These are phyloP conservation scores for Rhizopogon vinicolor DNA, from an alignment of 768 basidiomycete species.

Conservation along the genomic window DNA sequence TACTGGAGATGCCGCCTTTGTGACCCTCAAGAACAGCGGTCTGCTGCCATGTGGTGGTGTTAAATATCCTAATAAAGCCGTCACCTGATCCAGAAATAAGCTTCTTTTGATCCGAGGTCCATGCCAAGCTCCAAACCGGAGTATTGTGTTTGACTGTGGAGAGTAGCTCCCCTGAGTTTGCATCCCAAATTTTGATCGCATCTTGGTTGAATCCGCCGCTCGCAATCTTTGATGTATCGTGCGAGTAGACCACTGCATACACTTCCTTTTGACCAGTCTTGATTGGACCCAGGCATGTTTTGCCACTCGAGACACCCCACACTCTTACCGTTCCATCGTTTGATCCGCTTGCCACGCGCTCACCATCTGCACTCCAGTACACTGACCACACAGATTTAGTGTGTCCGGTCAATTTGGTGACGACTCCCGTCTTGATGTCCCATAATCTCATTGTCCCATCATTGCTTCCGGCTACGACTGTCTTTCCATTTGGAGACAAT, in stretches of 20 bases:
- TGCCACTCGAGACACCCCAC: background rate
- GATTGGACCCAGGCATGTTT: background rate
- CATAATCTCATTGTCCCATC: background rate
- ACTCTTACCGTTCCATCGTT: background rate
- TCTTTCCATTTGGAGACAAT: background rate
- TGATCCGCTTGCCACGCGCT: background rate
- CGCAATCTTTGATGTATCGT: background rate
- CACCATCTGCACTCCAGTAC: background rate
- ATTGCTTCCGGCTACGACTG: background rate
- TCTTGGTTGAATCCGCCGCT: background rate
- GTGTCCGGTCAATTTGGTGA: background rate
- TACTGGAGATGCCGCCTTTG: background rate
- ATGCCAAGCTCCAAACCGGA: background rate
- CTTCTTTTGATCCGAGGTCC: background rate
- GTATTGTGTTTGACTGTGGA: background rate
- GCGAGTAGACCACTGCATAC: background rate
- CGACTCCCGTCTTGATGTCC: background rate
- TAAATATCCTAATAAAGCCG: background rate
- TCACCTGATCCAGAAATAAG: background rate
- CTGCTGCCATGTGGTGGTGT: background rate
- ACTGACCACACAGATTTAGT: background rate
- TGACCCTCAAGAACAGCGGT: background rate
- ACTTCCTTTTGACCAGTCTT: background rate
- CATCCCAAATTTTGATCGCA: background rate
- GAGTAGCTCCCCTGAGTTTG: background rate